Percentiles rank a stretch among this genome's conserved stretches.
These are phyloP conservation scores for Sherardia arvensis DNA, from an alignment of 257 asterid genomes.

Conservation along the genomic window DNA sequence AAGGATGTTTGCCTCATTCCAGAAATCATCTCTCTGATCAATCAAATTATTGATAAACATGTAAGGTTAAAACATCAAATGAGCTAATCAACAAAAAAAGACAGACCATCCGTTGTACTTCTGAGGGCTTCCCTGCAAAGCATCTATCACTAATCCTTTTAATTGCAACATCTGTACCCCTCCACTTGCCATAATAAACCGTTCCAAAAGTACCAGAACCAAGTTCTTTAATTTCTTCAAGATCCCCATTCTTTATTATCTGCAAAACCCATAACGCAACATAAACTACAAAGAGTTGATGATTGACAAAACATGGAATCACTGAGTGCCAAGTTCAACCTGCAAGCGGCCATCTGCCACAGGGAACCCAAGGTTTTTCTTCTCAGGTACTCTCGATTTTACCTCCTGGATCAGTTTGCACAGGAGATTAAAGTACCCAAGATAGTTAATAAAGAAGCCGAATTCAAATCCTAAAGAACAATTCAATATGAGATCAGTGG, in stretches of 20 bases:
- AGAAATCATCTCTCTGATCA: slow-evolving; percentile 83
- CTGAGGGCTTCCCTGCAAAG: slow-evolving; percentile 94
- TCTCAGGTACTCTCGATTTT: slow-evolving; percentile 46
- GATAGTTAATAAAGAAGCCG: not conserved
- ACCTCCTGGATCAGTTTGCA: slow-evolving; percentile 42
- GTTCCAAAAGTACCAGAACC: slow-evolving; percentile 99
- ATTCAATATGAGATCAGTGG: slow-evolving; percentile 2
- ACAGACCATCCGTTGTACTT: slow-evolving; percentile 89
- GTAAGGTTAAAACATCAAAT: slow-evolving; percentile 5
- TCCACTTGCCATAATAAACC: slow-evolving; percentile 99
- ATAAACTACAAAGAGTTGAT: not conserved
- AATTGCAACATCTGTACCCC: slow-evolving; percentile 97
- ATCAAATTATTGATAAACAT: slow-evolving; percentile 9
- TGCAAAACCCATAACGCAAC: slow-evolving; percentile 13
- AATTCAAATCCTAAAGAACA: not conserved
- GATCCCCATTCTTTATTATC: slow-evolving; percentile 81
- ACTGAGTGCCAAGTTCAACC: slow-evolving; percentile 33
- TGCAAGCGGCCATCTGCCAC: slow-evolving; percentile 65
- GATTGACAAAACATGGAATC: not conserved
- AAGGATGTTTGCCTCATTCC: slow-evolving; percentile 98
- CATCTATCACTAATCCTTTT: slow-evolving; percentile 92
- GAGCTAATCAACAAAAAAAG: slow-evolving; percentile 2
- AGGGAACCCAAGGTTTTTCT: slow-evolving; percentile 62
- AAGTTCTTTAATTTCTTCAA: slow-evolving; percentile 89
- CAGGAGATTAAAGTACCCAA: slow-evolving; percentile 10